These are phyloP conservation scores for Heterotrichella gracilis DNA, from an alignment of 352 stramenopile species.

Conservation along the genomic window DNA sequence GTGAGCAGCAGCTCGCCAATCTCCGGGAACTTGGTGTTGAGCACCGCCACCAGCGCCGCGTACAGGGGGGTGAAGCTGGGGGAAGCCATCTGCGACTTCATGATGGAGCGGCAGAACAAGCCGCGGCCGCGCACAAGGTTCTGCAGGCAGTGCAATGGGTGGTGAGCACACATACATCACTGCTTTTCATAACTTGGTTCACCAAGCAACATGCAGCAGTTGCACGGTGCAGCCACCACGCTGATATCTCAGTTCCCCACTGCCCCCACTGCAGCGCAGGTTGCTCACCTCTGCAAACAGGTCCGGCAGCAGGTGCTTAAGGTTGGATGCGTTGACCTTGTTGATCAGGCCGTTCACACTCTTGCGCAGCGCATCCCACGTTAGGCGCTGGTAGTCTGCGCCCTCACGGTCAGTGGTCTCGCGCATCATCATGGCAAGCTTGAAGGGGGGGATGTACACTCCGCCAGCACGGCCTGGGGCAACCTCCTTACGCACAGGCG, in stretches of 20 bases:
- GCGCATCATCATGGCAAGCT: conserved; percentile 36
- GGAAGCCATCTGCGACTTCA: conserved; percentile 73
- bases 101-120: conserved; percentile 54
- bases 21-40: conserved; percentile 94
- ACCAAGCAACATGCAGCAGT: too few relatives aligned
- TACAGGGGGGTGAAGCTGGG: conserved; percentile 79
- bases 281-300: too few relatives aligned
- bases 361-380: conserved; percentile 74
- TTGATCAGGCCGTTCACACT: conserved; percentile 94
- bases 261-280: too few relatives aligned
- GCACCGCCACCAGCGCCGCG: conserved; percentile 65
- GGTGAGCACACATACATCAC: conserved; percentile 68
- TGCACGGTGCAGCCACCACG: too few relatives aligned
- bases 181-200: conserved; percentile 36
- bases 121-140: conserved; percentile 80
- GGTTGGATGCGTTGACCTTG: conserved; percentile 37
- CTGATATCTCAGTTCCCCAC: too few relatives aligned
- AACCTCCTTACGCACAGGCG: too few relatives aligned
- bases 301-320: conserved; percentile 16
- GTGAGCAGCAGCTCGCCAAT: conserved; percentile 67
- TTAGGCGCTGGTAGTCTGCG: conserved; percentile 44
- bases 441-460: conserved; percentile 58
- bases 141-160: conserved; percentile 72
- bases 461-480: conserved; percentile 44
- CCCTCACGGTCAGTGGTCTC: too few relatives aligned